Evolutionary conservation across 345 rosid genomes (phyloP).

Genomic region (Moringa oleifera): DNA sequence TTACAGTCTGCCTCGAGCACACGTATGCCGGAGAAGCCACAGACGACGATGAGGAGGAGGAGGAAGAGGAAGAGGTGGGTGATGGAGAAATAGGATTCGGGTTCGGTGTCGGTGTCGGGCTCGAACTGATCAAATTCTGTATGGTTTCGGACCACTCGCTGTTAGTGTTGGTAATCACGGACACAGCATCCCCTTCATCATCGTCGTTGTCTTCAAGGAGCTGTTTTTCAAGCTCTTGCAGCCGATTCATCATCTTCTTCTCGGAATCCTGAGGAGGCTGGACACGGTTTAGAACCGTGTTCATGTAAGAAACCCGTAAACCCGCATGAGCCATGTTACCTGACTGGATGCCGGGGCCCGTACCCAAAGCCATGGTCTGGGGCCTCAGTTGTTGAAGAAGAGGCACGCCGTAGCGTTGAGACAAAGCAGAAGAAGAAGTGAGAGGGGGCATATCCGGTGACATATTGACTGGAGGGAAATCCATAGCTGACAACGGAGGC

Average conservation of each 20-base stretch:
- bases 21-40: slow-evolving; percentile 49
- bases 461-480: slow-evolving; percentile 25
- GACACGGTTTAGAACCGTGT: slow-evolving; percentile 30
- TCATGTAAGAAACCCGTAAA: slow-evolving; percentile 29
- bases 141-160: slow-evolving; percentile 84
- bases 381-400: slow-evolving; percentile 52
- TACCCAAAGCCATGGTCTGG: slow-evolving; percentile 11
- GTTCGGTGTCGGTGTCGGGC: slow-evolving; percentile 8
- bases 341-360: slow-evolving; percentile 12
- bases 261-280: slow-evolving; percentile 36
- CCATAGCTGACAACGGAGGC: slow-evolving; percentile 38
- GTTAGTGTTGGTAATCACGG: slow-evolving; percentile 62
- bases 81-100: slow-evolving; percentile 35
- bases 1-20: slow-evolving; percentile 48
- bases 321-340: slow-evolving; percentile 23
- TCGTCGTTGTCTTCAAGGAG: slow-evolving; percentile 67
- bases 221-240: slow-evolving; percentile 79
- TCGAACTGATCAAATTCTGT: slow-evolving; percentile 42
- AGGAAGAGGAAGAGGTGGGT: slow-evolving; percentile 68
- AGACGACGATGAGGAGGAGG: slow-evolving; percentile 56
- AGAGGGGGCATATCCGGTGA: slow-evolving; percentile 19
- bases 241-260: slow-evolving; percentile 63
- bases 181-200: slow-evolving; percentile 57
- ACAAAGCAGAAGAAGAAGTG: slow-evolving; percentile 20
- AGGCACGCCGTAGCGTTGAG: slow-evolving; percentile 50